Conservation (phyloP, 345 rosid genomes). For the Heritiera fomes region DNA sequence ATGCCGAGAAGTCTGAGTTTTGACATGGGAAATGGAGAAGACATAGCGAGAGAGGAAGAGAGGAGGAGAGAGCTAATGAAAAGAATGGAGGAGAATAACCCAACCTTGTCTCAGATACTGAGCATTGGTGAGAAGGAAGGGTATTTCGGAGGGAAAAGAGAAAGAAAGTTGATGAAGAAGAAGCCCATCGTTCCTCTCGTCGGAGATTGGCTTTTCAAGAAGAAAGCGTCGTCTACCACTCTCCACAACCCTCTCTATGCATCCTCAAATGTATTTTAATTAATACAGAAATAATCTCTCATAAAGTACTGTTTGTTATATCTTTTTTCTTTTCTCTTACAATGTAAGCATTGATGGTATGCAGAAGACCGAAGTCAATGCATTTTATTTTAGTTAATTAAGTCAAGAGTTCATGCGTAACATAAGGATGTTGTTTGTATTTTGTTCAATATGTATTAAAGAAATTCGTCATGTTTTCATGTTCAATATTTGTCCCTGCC, state of each 20-base stretch:
- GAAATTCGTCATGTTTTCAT: not conserved
- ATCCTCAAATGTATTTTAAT: slow-evolving; percentile 28
- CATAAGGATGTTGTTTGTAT: not conserved
- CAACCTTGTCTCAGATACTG: slow-evolving; percentile 62
- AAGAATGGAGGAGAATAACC: slow-evolving; percentile 51
- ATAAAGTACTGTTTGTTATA: not conserved
- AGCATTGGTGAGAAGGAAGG: slow-evolving; percentile 39
- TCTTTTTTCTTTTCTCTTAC: too few species aligned
- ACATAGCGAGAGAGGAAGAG: slow-evolving; percentile 35
- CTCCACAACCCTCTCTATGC: too few species aligned
- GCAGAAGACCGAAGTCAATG: not conserved
- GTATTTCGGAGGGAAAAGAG: slow-evolving; percentile 29
- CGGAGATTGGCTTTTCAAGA: slow-evolving; percentile 65
- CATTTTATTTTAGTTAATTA: not conserved
- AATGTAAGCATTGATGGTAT: too few species aligned
- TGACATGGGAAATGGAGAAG: slow-evolving; percentile 29
- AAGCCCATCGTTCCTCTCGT: slow-evolving; percentile 84
- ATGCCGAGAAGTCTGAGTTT: slow-evolving; percentile 16
- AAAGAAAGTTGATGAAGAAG: slow-evolving; percentile 52
- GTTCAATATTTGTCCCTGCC: not conserved
- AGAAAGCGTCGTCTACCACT: slow-evolving; percentile 29
- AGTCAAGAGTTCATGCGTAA: not conserved
- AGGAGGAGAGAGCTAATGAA: slow-evolving; percentile 45
- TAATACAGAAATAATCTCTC: not conserved
- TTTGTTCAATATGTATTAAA: not conserved